Conservation (phyloP, 306 rosid species). For the Pterocarpus macrocarpus region DNA sequence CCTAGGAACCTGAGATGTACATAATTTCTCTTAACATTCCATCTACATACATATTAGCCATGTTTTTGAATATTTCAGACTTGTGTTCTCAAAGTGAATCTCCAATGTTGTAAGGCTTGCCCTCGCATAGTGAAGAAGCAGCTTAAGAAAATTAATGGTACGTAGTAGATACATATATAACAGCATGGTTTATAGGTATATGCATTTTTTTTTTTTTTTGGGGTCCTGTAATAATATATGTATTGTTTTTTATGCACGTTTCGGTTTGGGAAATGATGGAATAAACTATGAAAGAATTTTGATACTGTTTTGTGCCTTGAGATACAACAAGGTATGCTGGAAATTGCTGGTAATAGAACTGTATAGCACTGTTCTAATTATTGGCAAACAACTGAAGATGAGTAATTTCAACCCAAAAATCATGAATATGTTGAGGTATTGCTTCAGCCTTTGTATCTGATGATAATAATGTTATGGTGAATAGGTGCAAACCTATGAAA, state of each 20-base stretch:
- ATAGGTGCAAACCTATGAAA: too few species aligned
- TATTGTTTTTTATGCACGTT: neutral
- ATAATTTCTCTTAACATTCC: neutral
- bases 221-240: too few species aligned
- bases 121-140: conserved; percentile 8
- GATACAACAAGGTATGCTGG: neutral
- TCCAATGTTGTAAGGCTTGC: conserved; percentile 25
- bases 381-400: neutral
- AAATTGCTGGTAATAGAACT: neutral
- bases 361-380: neutral
- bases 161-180: neutral
- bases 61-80: neutral
- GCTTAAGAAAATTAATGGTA: conserved; percentile 39
- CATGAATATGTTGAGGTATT: too few species aligned
- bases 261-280: neutral
- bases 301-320: neutral
- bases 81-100: conserved; percentile 31
- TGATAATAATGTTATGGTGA: too few species aligned
- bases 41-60: neutral
- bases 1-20: neutral
- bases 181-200: neutral
- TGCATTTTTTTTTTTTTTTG: neutral
- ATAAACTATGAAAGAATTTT: neutral
- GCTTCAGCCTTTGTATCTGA: too few species aligned
- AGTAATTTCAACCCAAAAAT: neutral